Base-by-base conservation (phyloP, 306 rosid species). In the Amphicarpaea edgeworthii region DNA sequence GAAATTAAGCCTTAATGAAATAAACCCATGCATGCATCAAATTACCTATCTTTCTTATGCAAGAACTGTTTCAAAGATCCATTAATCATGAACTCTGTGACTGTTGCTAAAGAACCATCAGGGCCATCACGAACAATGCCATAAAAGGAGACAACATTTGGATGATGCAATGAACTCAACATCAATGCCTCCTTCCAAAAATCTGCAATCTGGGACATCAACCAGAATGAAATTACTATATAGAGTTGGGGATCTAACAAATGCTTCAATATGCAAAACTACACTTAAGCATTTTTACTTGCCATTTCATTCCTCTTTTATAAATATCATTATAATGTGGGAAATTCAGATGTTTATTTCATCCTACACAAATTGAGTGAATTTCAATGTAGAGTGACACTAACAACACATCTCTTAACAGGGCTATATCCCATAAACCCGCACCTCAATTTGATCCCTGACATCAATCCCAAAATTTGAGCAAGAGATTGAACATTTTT, bases 111-210 rank as follows among this genome's bases (percentile, higher is more conserved):
- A 61, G 98, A 89, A 60, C 99, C 96, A 79, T 92, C 99, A 66
- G 99, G 98, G 73, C 99, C 99, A 82, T 96, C 97, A 38, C 99
- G 98, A 38, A 96, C 99, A 83, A 96, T 96, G 50, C 99, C 99
- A 70, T 96, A 96, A 68, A 96, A 90, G 64, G 99, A 89, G 75
- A 96, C 99, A 77, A 96, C 99, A 81, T 96, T 96, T 73, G 99
- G 99, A 85, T 96, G 99, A 79, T 96, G 99, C 75, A 96, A 83
- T 46, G 99, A 96, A 79, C 99, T 88, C 46, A 96, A 85, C 84
- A 89, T 90, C 85, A 89, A 86, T 80, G 99, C 99, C 85, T 96
- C 99, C 84, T 96, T 96, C 99, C 99, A 96, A 84, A 96, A 96
- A 88, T 96, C 99, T 3, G 93, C 92, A 75, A 96, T 96, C 99